phyloP scores from a whole-genome alignment of 1,284 basidiomycete genomes.

The Psilocybe mexicana region DNA sequence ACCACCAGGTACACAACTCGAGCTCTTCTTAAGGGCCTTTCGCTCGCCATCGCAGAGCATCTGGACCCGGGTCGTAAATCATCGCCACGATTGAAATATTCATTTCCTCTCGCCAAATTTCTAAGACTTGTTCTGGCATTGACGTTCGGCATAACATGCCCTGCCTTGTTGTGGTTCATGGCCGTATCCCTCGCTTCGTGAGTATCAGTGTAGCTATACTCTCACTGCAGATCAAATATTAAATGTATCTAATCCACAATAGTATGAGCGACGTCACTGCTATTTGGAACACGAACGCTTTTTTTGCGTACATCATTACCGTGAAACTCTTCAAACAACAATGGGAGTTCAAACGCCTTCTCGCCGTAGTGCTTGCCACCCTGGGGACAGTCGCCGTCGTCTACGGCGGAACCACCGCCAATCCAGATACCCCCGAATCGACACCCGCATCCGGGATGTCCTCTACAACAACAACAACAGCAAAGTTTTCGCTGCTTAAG shows the following conservation, averaged over 20 bases:
- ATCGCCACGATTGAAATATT: slow-evolving; percentile 10
- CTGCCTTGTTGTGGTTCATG: slow-evolving; percentile 72
- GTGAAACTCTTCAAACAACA: slow-evolving; percentile 58
- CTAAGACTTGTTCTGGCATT: slow-evolving; percentile 45
- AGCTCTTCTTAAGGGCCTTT: slow-evolving; percentile 51
- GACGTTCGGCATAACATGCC: slow-evolving; percentile 61
- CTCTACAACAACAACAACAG: slow-evolving; percentile 15
- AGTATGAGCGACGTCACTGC: slow-evolving; percentile 81
- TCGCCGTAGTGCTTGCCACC: slow-evolving; percentile 76
- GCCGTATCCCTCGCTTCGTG: slow-evolving; percentile 72
- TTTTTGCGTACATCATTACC: slow-evolving; percentile 77
- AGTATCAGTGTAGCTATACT: slow-evolving; percentile 32
- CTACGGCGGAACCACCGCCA: slow-evolving; percentile 63
- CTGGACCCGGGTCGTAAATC: slow-evolving; percentile 38
- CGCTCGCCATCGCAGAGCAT: slow-evolving; percentile 52
- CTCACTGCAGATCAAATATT: background rate
- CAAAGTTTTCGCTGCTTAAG: slow-evolving; percentile 22
- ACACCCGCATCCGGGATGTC: slow-evolving; percentile 18
- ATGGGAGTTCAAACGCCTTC: slow-evolving; percentile 64
- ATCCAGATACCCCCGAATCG: slow-evolving; percentile 13
- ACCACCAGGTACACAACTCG: slow-evolving; percentile 47
- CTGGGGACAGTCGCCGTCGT: slow-evolving; percentile 72
- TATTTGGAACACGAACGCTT: slow-evolving; percentile 84
- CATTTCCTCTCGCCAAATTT: slow-evolving; percentile 49
- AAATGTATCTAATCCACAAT: slow-evolving; percentile 14